Conservation (phyloP, 2,329 filamentous ascomycete genomes). For the Trichophyton schoenleinii region DNA sequence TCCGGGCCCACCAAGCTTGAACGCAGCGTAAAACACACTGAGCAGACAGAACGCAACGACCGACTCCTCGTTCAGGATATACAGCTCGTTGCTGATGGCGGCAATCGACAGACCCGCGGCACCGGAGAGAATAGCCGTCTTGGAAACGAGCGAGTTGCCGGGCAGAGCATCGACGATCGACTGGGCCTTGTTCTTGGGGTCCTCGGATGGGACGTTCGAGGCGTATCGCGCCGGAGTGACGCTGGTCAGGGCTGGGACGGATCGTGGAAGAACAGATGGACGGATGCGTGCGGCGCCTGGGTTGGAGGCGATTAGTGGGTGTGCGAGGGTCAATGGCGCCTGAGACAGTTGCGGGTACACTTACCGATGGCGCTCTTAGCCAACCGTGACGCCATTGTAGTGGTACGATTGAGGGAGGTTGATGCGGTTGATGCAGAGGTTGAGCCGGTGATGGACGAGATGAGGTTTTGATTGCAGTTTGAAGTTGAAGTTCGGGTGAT, state of each 20-base stretch:
- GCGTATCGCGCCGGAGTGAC: conserved; percentile 56
- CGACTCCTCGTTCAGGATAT: conserved; percentile 98
- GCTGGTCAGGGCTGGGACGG: conserved; percentile 60
- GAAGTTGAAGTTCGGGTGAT: conserved; percentile 14
- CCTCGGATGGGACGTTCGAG: conserved; percentile 68
- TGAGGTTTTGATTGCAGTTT: conserved; percentile 23
- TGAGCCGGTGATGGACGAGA: conserved; percentile 21
- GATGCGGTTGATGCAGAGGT: conserved; percentile 5
- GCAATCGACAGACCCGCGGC: conserved; percentile 82
- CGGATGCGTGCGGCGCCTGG: conserved; percentile 83
- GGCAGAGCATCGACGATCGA: conserved; percentile 88
- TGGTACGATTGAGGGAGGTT: conserved; percentile 23
- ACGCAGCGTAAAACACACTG: conserved; percentile 81
- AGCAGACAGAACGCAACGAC: conserved; percentile 87
- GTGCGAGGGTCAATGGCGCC: conserved; percentile 7
- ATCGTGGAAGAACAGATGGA: conserved; percentile 62
- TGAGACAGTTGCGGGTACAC: conserved; percentile 22
- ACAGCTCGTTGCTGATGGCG: conserved; percentile 98
- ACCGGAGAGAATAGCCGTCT: conserved; percentile 93
- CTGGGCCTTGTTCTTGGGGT: conserved; percentile 94
- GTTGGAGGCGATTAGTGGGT: conserved; percentile 25
- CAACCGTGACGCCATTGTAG: conserved; percentile 95
- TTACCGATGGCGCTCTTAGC: conserved; percentile 89
- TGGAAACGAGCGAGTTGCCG: conserved; percentile 82
- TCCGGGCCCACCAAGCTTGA: conserved; percentile 83